A percentile compares a stretch with the other conserved stretches of the same genome.
phyloP scores from a whole-genome alignment of 2,329 filamentous ascomycete species.

The Alternaria sp. region DNA sequence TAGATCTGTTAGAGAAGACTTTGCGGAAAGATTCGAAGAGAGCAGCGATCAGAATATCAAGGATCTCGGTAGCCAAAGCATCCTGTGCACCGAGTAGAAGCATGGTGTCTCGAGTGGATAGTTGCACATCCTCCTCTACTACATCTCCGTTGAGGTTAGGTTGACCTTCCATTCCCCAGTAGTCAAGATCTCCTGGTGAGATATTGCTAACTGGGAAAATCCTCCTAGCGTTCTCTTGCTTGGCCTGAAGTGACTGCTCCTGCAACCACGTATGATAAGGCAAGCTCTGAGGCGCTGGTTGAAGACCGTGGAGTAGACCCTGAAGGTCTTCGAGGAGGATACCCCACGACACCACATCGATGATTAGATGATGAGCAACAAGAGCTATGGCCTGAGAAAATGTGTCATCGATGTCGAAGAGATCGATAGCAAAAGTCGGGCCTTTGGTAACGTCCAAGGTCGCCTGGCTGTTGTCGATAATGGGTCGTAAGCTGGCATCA shows the following conservation, averaged over 20 bases:
- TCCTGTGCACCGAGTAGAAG: constrained; percentile 45
- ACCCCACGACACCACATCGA: constrained; percentile 54
- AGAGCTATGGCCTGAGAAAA: constrained; percentile 49
- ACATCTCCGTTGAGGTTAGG: constrained; percentile 48
- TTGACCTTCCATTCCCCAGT: constrained; percentile 52
- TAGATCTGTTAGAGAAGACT: constrained; percentile 53
- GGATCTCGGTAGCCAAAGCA: constrained; percentile 46
- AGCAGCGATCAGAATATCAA: constrained; percentile 50
- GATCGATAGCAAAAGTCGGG: constrained; percentile 54
- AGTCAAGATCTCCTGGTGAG: constrained; percentile 41
- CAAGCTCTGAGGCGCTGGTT: constrained; percentile 40
- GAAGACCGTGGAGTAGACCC: constrained; percentile 40
- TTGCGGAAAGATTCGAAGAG: constrained; percentile 55
- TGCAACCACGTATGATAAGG: constrained; percentile 52
- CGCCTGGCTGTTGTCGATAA: constrained; percentile 44
- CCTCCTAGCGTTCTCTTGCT: constrained; percentile 33
- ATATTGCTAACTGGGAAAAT: constrained; percentile 41
- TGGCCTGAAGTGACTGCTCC: constrained; percentile 43
- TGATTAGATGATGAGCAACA: constrained; percentile 50
- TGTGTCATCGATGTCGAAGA: constrained; percentile 51
- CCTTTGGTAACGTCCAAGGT: constrained; percentile 47
- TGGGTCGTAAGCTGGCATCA: constrained; percentile 27
- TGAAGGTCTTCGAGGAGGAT: constrained; percentile 52
- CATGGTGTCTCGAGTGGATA: constrained; percentile 47
- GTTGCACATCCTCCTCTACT: constrained; percentile 41